Evolutionary conservation across 2,329 filamentous ascomycete species (phyloP), one percentile per base, ranked within the genome.

Genomic region (Capronia epimyces): DNA sequence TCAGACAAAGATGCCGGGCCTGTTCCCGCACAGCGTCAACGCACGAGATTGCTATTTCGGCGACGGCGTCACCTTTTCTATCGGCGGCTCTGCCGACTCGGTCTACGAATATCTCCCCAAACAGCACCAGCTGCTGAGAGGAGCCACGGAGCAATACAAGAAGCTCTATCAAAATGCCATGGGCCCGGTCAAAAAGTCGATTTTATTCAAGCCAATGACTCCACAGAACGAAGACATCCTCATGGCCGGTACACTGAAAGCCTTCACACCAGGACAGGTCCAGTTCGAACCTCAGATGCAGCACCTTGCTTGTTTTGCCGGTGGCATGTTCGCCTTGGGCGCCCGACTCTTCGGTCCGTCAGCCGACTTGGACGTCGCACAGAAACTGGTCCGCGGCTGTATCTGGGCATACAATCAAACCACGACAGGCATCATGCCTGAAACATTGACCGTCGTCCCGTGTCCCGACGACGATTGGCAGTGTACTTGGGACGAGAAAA

Each of bases 171-270:
- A 83, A 50, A 79, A 78, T 46, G 78, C 82, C 2, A 78, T 83
- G 20, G 78, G 83, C 3, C 81, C 81, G 0, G 79, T 84, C 25
- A 85, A 85, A 57, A 75, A 87, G 56, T 78, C 85, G 65, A 75
- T 95, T 10, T 79, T 95, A 49, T 95, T 81, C 68, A 79, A 83
- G 4, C 89, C 89, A 1, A 86, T 91, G 81, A 78, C 73, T 37
- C 72, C 66, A 5, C 65, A 69, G 32, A 68, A 74, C 53, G 59
- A 65, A 2, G 67, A 70, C 4, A 65, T 81, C 3, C 65, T 77
- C 8, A 68, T 80, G 44, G 72, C 78, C 1, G 78, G 76, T 8
- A 71, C 29, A 2, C 4, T 66, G 13, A 67, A 69, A 1, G 78
- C 45, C 6, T 80, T 31, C 72, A 79, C 90, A 53, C 79, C 56